These are phyloP conservation scores for Begonia loranthoides DNA, from an alignment of 306 rosid species.

Conservation along the genomic window DNA sequence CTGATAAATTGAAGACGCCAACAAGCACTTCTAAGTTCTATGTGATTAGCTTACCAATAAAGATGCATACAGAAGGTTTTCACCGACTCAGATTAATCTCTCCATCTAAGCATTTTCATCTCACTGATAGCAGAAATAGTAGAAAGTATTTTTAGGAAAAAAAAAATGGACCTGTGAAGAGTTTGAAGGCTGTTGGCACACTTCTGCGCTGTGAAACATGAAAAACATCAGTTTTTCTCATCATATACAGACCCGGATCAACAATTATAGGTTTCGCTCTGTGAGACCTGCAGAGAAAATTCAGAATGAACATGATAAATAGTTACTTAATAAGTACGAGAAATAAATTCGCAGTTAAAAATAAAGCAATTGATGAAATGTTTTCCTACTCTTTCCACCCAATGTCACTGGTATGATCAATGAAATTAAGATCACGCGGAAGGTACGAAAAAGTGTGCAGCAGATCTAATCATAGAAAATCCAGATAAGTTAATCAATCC, in stretches of 20 bases:
- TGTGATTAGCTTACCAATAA: too few species aligned
- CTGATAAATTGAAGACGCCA: too few species aligned
- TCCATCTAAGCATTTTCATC: too few species aligned
- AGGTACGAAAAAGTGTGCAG: constrained; percentile 68
- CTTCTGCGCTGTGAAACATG: constrained; percentile 82
- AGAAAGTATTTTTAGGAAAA: neutral
- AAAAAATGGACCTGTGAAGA: constrained; percentile 53
- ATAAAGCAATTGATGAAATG: too few species aligned
- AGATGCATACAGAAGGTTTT: too few species aligned
- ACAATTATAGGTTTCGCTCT: constrained; percentile 70
- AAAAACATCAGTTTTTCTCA: constrained; percentile 67
- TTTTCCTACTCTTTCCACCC: constrained; percentile 63
- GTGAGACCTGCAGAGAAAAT: constrained; percentile 34
- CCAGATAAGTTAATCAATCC: too few species aligned
- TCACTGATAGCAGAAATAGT: too few species aligned
- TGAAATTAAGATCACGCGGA: constrained; percentile 13
- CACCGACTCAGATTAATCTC: too few species aligned
- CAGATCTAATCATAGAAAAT: neutral
- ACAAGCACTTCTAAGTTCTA: too few species aligned
- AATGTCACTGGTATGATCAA: constrained; percentile 79
- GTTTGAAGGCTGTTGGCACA: constrained; percentile 85
- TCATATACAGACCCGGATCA: constrained; percentile 84
- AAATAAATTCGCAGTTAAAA: too few species aligned
- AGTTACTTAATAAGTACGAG: too few species aligned
- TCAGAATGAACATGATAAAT: too few species aligned